Percentiles rank a stretch among this genome's conserved stretches.
phyloP scores from a whole-genome alignment of 2,329 filamentous ascomycete genomes.

The Uncinocarpus reesii region DNA sequence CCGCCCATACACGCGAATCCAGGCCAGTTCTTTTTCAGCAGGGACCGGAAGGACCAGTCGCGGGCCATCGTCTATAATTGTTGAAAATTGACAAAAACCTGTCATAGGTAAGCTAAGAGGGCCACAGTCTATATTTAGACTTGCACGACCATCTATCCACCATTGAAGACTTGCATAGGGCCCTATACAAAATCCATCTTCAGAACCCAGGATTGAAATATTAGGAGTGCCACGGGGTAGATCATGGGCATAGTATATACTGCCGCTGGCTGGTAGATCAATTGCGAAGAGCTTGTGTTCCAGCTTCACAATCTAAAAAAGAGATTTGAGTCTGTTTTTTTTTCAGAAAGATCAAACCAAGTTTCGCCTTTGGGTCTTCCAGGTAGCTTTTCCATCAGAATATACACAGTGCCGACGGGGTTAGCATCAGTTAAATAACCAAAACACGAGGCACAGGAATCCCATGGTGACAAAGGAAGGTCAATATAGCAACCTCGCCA shows the following conservation, averaged over 20 bases:
- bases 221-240: not conserved
- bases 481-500: constrained; percentile 30
- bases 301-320: constrained; percentile 23
- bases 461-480: constrained; percentile 22
- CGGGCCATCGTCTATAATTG: too few relatives aligned
- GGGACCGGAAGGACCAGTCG: not conserved
- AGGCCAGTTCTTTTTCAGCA: constrained; percentile 16
- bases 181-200: constrained; percentile 1
- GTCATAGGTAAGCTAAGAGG: not conserved
- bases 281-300: constrained; percentile 20
- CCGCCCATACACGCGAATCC: constrained; percentile 15
- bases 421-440: constrained; percentile 19
- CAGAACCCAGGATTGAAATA: not conserved
- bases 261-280: constrained; percentile 29
- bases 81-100: too few relatives aligned
- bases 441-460: constrained; percentile 23
- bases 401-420: constrained; percentile 7
- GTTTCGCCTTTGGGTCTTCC: not conserved
- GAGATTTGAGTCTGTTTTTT: constrained; percentile 16
- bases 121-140: not conserved
- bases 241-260: constrained; percentile 18
- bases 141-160: constrained; percentile 1
- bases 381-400: constrained; percentile 12
- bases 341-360: not conserved
- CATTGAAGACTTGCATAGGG: constrained; percentile 1